Evolutionary conservation across 371 early-diverging fungal species (phyloP).

Genomic region (Mucor plumbeus): DNA sequence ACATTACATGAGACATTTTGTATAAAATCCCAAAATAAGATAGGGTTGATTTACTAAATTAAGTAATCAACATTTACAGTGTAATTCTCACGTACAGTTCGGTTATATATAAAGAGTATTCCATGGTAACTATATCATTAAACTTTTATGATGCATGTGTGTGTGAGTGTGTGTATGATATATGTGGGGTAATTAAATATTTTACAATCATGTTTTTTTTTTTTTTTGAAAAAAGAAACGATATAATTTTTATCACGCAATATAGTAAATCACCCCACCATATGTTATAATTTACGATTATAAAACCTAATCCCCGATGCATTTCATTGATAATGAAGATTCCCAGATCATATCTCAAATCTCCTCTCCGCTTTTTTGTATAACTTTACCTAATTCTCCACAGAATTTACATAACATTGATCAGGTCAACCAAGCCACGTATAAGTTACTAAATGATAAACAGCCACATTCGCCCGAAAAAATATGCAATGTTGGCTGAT

Average conservation of each 20-base stretch:
- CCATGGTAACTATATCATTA: background rate
- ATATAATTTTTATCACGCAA: background rate
- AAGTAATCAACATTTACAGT: constrained; percentile 3
- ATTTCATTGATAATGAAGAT: too few species aligned
- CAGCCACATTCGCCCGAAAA: background rate
- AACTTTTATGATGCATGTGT: background rate
- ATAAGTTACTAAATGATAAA: too few species aligned
- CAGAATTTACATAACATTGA: too few species aligned
- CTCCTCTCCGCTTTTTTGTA: too few species aligned
- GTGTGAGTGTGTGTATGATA: background rate
- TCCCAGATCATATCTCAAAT: too few species aligned
- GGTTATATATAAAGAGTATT: background rate
- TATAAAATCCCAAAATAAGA: constrained; percentile 9
- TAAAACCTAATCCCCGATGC: too few species aligned
- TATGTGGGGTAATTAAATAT: constrained; percentile 2
- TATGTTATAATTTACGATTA: background rate
- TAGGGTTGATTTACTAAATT: constrained; percentile 5
- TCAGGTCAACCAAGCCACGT: too few species aligned
- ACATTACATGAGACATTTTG: constrained; percentile 6
- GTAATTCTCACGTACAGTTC: constrained; percentile 7
- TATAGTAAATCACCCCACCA: constrained; percentile 10
- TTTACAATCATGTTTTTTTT: background rate
- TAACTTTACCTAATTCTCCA: too few species aligned
- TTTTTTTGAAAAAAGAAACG: background rate
- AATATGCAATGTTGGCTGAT: background rate